Conservation (phyloP, 148 eudicot genomes). For the Simmondsia chinensis region DNA sequence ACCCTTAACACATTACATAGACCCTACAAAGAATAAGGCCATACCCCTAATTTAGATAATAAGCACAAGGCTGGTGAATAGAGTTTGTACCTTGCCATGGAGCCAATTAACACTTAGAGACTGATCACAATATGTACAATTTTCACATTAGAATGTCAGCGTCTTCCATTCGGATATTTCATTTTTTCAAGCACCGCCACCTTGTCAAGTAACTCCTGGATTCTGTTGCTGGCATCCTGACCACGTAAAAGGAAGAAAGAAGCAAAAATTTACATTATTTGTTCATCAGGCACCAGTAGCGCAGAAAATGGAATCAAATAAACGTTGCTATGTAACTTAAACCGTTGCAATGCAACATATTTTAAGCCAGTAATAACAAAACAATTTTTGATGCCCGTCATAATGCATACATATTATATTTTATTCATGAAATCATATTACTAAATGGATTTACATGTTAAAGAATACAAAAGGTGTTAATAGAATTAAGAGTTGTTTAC, state of each 20-base stretch:
- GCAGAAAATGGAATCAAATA: neutral
- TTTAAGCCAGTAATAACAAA: neutral
- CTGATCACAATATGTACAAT: conserved; percentile 6
- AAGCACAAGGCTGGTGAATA: too few relatives aligned
- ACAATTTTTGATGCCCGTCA: neutral
- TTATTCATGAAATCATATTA: neutral
- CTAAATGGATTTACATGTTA: too few relatives aligned
- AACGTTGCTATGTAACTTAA: too few relatives aligned
- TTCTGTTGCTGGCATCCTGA: conserved; percentile 56
- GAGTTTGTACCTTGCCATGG: too few relatives aligned
- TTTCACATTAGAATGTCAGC: conserved; percentile 1
- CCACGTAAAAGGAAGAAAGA: neutral
- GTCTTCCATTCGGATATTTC: conserved; percentile 12
- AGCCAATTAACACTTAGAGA: too few relatives aligned
- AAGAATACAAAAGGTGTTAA: too few relatives aligned
- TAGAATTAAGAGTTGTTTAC: too few relatives aligned
- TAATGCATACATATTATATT: neutral
- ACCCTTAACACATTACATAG: too few relatives aligned
- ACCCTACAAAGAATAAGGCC: neutral
- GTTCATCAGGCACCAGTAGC: too few relatives aligned
- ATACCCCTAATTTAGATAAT: too few relatives aligned
- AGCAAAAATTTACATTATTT: too few relatives aligned
- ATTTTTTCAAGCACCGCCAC: conserved; percentile 34
- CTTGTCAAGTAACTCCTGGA: conserved; percentile 45
- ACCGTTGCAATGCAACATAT: neutral